Conservation (phyloP, 352 stramenopile genomes). For the Pythium periplocum region DNA sequence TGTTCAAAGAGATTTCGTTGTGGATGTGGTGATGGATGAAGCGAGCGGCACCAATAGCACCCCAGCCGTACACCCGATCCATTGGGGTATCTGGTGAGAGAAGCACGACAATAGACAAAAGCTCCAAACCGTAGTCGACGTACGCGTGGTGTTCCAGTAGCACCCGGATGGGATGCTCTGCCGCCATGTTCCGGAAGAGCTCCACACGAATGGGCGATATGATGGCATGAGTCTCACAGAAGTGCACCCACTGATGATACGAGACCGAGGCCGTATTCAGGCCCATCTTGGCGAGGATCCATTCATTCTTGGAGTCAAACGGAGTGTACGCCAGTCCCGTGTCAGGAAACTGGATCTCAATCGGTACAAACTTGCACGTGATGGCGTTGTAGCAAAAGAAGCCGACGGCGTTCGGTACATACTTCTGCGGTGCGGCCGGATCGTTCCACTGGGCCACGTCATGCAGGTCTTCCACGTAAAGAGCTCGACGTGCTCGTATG, state of each 20-base stretch:
- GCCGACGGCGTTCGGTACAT: conserved; percentile 8
- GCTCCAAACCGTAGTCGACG: conserved; percentile 32
- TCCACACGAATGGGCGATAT: conserved; percentile 35
- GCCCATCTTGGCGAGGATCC: conserved; percentile 18
- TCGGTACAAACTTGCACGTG: conserved; percentile 4
- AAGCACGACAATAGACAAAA: conserved; percentile 20
- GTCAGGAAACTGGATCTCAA: conserved; percentile 11
- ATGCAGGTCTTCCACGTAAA: conserved; percentile 13
- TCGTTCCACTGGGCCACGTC: conserved; percentile 11
- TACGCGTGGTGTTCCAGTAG: conserved; percentile 35
- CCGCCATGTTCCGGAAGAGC: conserved; percentile 26
- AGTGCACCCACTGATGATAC: conserved; percentile 15
- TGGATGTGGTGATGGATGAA: conserved; percentile 22
- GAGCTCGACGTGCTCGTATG: background rate
- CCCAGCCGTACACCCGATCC: conserved; percentile 31
- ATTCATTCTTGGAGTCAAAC: conserved; percentile 7
- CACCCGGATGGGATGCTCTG: conserved; percentile 28
- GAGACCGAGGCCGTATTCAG: conserved; percentile 3
- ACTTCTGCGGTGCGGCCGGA: conserved; percentile 4
- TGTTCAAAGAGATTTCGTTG: conserved; percentile 3
- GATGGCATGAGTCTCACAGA: conserved; percentile 16
- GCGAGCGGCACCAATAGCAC: conserved; percentile 24
- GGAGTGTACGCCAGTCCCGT: conserved; percentile 11
- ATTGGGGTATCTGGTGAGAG: conserved; percentile 22
- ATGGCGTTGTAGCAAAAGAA: conserved; percentile 17